Conservation (phyloP, 139 green algal species). For the Deuterostichococcus epilithicus region DNA sequence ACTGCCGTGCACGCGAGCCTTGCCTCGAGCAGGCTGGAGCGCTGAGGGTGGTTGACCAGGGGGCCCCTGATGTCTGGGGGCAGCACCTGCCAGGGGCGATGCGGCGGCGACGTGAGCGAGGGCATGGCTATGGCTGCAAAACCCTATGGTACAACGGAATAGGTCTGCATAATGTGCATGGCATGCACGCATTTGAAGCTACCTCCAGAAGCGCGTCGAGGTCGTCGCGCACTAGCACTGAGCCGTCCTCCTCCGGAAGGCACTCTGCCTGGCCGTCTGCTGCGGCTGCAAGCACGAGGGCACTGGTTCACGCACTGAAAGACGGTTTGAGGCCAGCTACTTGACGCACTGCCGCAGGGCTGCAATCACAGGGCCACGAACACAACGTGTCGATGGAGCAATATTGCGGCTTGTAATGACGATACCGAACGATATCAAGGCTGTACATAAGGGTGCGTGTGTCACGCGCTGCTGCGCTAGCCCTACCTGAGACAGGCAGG, state of each 20-base stretch:
- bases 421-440: too few relatives aligned
- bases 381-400: too few relatives aligned
- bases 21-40: slow-evolving; percentile 73
- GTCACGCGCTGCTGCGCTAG: too few relatives aligned
- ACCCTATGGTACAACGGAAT: not conserved
- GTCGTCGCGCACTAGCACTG: slow-evolving; percentile 81
- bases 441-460: too few relatives aligned
- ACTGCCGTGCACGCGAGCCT: not conserved
- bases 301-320: not conserved
- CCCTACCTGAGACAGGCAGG: not conserved
- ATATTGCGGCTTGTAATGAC: too few relatives aligned
- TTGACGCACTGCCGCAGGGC: too few relatives aligned
- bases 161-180: not conserved
- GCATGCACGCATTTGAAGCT: not conserved
- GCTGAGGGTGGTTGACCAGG: slow-evolving; percentile 64
- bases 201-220: slow-evolving; percentile 72
- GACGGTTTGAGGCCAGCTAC: too few relatives aligned
- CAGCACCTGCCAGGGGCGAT: slow-evolving; percentile 55
- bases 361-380: too few relatives aligned
- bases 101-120: not conserved
- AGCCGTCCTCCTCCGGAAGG: slow-evolving; percentile 60
- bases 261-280: slow-evolving; percentile 13
- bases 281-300: not conserved
- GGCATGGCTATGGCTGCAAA: not conserved
- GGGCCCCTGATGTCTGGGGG: slow-evolving; percentile 64